Percentiles rank a stretch among this genome's conserved stretches.
phyloP scores from a whole-genome alignment of 345 rosid genomes.

The Acer yangbiense region DNA sequence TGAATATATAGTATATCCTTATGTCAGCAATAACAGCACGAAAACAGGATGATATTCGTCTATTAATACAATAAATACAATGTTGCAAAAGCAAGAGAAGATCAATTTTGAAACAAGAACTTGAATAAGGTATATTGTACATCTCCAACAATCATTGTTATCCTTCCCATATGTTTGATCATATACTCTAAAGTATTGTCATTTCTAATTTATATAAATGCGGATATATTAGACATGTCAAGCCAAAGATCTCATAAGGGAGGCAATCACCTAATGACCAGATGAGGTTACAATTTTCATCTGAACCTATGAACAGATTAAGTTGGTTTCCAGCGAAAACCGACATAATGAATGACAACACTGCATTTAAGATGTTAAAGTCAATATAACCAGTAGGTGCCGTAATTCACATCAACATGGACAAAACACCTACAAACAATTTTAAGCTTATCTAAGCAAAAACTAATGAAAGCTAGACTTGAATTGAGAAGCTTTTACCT shows the following conservation, averaged over 20 bases:
- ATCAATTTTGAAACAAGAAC: not conserved
- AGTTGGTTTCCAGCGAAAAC: not conserved
- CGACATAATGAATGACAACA: too few relatives aligned
- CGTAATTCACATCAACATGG: not conserved
- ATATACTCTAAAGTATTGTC: not conserved
- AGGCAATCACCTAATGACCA: not conserved
- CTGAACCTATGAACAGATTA: not conserved
- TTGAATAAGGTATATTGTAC: too few relatives aligned
- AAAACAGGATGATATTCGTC: too few relatives aligned
- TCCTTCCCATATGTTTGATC: not conserved
- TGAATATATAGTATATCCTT: too few relatives aligned
- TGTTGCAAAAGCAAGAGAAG: too few relatives aligned
- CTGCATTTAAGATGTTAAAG: not conserved
- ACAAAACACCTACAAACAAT: not conserved
- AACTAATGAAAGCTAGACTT: not conserved
- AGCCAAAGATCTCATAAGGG: too few relatives aligned
- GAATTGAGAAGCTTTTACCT: constrained; percentile 36
- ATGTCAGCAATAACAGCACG: too few relatives aligned
- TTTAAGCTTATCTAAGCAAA: not conserved
- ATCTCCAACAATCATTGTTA: too few relatives aligned
- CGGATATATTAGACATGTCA: not conserved
- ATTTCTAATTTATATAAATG: not conserved
- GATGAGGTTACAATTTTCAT: not conserved
- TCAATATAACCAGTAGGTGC: not conserved
- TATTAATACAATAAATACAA: too few relatives aligned